phyloP scores from a whole-genome alignment of 2,329 filamentous ascomycete species.

The Colletotrichum cordylinicola region DNA sequence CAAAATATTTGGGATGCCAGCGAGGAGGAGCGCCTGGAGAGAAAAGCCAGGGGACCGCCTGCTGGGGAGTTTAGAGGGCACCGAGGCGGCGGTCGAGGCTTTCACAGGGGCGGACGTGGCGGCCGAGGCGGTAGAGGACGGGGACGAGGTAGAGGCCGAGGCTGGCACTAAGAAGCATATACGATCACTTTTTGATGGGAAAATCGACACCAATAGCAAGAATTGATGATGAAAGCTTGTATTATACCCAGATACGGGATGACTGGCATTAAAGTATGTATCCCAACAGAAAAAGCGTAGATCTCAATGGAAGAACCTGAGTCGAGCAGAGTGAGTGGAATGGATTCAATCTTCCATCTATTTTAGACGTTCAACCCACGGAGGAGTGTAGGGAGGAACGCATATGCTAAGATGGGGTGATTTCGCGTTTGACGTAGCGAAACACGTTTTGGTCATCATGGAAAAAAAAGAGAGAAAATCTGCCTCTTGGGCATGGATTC shows the following conservation, averaged over 20 bases:
- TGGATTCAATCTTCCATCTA: slow-evolving; percentile 55
- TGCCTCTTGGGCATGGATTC: slow-evolving; percentile 4
- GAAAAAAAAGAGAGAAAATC: not conserved
- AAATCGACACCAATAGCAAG: not conserved
- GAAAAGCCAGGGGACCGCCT: slow-evolving; percentile 64
- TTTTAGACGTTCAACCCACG: slow-evolving; percentile 61
- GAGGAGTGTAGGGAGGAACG: slow-evolving; percentile 53
- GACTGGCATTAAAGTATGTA: slow-evolving; percentile 32
- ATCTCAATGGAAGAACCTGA: slow-evolving; percentile 47
- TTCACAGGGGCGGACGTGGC: slow-evolving; percentile 37
- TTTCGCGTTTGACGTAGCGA: not conserved
- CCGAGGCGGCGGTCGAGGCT: slow-evolving; percentile 37
- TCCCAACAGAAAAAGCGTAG: slow-evolving; percentile 55
- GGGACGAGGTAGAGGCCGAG: slow-evolving; percentile 34
- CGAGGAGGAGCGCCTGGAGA: slow-evolving; percentile 70
- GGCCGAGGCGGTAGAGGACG: slow-evolving; percentile 42
- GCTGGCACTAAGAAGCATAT: slow-evolving; percentile 14
- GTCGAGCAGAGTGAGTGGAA: slow-evolving; percentile 59
- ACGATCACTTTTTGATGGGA: not conserved
- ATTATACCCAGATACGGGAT: not conserved
- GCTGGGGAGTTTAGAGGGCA: slow-evolving; percentile 37
- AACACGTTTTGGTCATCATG: not conserved
- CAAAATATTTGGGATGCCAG: slow-evolving; percentile 76
- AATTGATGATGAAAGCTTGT: not conserved
- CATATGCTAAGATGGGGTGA: slow-evolving; percentile 58